These are phyloP conservation scores for Tulasnella calospora DNA, from an alignment of 768 basidiomycete species.

Conservation along the genomic window DNA sequence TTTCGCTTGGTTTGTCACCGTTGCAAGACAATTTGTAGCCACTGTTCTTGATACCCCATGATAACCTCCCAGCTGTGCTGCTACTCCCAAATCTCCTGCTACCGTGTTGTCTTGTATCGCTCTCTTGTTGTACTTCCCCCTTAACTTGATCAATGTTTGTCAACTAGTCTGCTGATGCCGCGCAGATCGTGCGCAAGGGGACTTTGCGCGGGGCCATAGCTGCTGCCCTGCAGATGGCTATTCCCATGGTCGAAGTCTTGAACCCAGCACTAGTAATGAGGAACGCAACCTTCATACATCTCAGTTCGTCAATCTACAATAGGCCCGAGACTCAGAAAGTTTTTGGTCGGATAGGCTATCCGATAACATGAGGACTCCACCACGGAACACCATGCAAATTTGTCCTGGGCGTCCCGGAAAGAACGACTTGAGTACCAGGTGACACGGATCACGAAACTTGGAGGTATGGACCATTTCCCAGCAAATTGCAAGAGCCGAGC, in stretches of 20 bases:
- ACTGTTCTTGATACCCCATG: slow-evolving; percentile 2
- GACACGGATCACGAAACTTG: neutral
- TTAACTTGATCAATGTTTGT: neutral
- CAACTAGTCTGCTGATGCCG: neutral
- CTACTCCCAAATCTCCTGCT: neutral
- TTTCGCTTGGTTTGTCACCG: neutral
- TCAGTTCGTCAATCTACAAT: neutral
- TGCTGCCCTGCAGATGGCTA: no score
- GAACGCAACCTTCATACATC: neutral
- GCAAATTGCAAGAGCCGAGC: slow-evolving; percentile 9
- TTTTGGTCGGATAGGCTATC: neutral
- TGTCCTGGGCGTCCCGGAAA: neutral
- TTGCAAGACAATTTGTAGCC: neutral
- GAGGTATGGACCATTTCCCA: neutral
- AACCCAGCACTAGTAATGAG: neutral
- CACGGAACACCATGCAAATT: neutral
- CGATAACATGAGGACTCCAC: neutral
- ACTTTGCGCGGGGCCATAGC: no score
- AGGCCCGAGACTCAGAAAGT: neutral
- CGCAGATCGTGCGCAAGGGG: no score
- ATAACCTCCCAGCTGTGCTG: neutral
- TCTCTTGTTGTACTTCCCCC: neutral
- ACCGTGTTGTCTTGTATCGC: neutral
- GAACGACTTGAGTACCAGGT: neutral
- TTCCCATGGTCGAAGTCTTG: no score